Base-by-base conservation (phyloP, 140 eudicot genomes). In the Cichorium intybus region DNA sequence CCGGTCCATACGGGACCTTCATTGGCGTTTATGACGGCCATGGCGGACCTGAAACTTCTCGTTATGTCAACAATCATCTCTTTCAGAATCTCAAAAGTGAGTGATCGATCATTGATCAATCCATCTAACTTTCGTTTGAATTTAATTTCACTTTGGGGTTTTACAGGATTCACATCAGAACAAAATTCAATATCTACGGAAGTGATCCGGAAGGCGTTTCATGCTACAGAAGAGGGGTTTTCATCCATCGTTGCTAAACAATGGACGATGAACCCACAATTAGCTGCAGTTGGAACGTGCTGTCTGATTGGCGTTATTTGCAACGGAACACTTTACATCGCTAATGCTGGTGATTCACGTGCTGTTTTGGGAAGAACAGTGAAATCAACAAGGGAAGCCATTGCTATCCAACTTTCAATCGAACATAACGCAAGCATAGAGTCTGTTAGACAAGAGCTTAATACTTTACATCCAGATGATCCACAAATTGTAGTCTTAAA, bases 21-120 rank as follows among this genome's bases (percentile, higher is more conserved):
- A 70, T 85, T 53, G 92, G 93, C 50, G 88, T 85, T 21, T 85
- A 85, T 34, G 93, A 85, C 66, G 93, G 93, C 46, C 93, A 85
- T 52, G 93, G 93, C 23, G 93, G 93, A 29, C 93, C 93, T 0
- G 93, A 85, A 77, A 85, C 93, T 2, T 73, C 93, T 0, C 77
- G 93, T 15, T 85, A 72, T 24, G 75, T 85, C 60, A 85, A 82
- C 63, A 83, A 85, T 65, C 68, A 85, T 69, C 75, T 85, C 51
- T 85, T 85, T 56, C 93, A 64, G 68, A 66, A 85, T 79, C 88
- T 85, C 15, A 85, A 72, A 71, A 79, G 93, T 85, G 61, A 81
- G 85, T 60, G 9, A 15, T 49, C 2, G 17, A 34, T 23, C 27
- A 5, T 9, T 6, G 22, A 2, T 15, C 0, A 20, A 5, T 23